These are phyloP conservation scores for Botrytis medusae DNA, from an alignment of 2,329 filamentous ascomycete genomes.

Conservation along the genomic window DNA sequence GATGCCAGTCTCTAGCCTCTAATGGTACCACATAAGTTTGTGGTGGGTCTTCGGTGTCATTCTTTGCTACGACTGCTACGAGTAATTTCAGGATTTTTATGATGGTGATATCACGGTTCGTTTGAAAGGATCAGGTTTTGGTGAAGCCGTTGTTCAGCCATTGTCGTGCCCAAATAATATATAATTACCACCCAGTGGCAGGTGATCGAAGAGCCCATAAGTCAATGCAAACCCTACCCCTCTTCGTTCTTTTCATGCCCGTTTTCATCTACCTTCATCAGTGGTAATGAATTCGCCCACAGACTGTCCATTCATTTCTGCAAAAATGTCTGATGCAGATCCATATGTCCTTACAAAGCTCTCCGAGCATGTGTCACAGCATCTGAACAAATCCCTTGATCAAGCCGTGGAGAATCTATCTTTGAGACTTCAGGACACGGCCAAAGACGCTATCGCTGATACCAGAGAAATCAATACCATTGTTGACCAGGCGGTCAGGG, in stretches of 20 bases:
- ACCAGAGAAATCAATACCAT: constrained; percentile 20
- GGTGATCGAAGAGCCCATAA: constrained; percentile 4
- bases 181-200: constrained; percentile 19
- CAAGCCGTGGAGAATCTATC: constrained; percentile 18
- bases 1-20: constrained; percentile 2
- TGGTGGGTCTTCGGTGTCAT: constrained; percentile 16
- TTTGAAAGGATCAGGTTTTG: background rate
- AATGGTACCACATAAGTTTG: constrained; percentile 16
- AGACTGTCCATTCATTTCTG: constrained; percentile 19
- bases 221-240: constrained; percentile 10
- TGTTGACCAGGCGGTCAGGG: constrained; percentile 14
- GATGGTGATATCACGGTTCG: constrained; percentile 1
- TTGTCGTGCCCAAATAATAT: constrained; percentile 7
- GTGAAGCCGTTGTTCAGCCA: background rate
- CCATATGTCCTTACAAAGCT: constrained; percentile 21
- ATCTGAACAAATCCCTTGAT: constrained; percentile 19
- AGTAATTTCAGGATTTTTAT: constrained; percentile 13
- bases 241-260: background rate
- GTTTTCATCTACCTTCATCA: background rate
- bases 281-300: constrained; percentile 6
- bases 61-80: constrained; percentile 6
- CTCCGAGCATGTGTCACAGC: constrained; percentile 19
- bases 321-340: constrained; percentile 19
- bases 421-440: constrained; percentile 18
- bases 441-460: constrained; percentile 18